Base-by-base conservation (phyloP, 805 yeast genomes). In the Maudiozyma saulgeensis region DNA sequence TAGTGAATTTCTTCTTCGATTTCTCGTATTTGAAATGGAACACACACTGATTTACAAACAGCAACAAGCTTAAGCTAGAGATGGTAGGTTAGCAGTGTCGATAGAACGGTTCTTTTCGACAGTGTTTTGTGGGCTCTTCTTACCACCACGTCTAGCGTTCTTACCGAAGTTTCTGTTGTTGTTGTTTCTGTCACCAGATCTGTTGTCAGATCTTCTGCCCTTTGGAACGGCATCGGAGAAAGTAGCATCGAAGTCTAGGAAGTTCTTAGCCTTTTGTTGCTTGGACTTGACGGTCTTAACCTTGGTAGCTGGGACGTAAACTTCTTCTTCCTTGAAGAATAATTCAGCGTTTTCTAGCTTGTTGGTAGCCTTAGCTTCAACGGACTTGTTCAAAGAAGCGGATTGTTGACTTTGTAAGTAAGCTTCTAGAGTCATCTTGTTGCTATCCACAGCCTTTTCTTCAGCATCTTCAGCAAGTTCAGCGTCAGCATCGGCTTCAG, bases 221-320 rank as follows among this genome's bases (percentile, higher is more conserved):
- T 64, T 67, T 54, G 75, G 74, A 59, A 64, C 64, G 56, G 76
- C 74, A 62, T 82, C 89, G 59, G 84, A 75, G 67, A 84, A 84
- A 54, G 78, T 71, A 53, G 90, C 85, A 60, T 81, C 81, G 60
- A 87, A 75, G 57, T 87, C 91, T 66, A 89, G 75, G 67, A 75
- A 72, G 64, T 73, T 77, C 84, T 88, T 88, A 71, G 84, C 84
- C 81, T 90, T 90, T 69, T 75, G 77, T 56, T 82, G 76, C 80
- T 88, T 89, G 66, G 76, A 64, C 73, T 80, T 84, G 63, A 72
- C 62, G 69, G 78, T 78, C 82, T 88, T 88, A 67, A 74, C 68
- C 67, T 75, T 73, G 62, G 88, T 69, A 50, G 87, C 75, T 51
- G 75, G 74, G 55, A 79, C 71, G 68, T 75, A 81, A 46, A 70